Evolutionary conservation across 139 green algal genomes (phyloP).

Genomic region (Coelastrella sp.): DNA sequence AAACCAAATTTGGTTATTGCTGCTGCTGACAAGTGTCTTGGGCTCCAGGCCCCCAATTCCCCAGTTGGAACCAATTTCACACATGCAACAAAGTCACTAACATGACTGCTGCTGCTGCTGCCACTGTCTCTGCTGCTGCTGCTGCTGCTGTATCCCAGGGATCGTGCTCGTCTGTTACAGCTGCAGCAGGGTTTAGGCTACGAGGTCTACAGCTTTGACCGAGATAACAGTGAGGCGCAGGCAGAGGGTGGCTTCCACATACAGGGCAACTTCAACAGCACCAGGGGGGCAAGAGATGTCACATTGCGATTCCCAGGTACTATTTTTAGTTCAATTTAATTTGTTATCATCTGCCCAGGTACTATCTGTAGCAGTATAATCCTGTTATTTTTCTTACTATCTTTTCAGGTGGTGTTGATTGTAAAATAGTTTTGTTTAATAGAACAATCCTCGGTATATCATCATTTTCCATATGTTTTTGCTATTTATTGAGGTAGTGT

Average conservation of each 20-base stretch:
- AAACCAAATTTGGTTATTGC: no score
- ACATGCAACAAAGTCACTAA: no score
- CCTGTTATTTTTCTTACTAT: not conserved
- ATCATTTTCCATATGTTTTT: not conserved
- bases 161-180: constrained; percentile 17
- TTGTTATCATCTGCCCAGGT: not conserved
- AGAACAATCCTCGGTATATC: not conserved
- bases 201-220: not conserved
- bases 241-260: not conserved
- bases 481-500: not conserved
- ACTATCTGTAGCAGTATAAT: not conserved
- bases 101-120: not conserved
- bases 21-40: no score
- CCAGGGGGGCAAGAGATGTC: not conserved
- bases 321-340: not conserved
- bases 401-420: not conserved
- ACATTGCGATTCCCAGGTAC: not conserved
- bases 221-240: not conserved
- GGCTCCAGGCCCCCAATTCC: no score
- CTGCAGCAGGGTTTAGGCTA: constrained; percentile 15
- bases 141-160: not conserved
- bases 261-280: constrained; percentile 34
- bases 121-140: not conserved
- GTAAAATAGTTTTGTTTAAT: not conserved
- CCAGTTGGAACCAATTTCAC: no score